Base-by-base conservation (phyloP, 805 yeast genomes). In the Isabelozyma gotoi region DNA sequence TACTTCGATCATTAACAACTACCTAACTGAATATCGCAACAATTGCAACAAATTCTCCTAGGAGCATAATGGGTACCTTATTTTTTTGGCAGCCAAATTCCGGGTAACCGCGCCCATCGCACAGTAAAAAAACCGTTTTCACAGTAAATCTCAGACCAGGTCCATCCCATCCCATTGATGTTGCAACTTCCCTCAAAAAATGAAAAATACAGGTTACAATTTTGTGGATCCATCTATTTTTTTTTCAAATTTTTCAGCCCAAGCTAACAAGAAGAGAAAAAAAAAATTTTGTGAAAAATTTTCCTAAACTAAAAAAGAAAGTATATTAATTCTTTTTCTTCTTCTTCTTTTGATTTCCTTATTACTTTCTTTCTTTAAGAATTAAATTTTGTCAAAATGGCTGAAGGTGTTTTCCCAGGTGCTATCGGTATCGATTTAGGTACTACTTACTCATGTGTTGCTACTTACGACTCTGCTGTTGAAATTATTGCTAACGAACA, bases 351-450 rank as follows among this genome's bases (percentile, higher is more conserved):
- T 19, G 14, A 20, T 20, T 43, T 35, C 43, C 19, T 6, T 12
- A 41, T 36, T 16, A 32, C n/a, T 35, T 20, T 34, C 20, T 21
- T 55, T 51, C 20, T 35, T 19, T n/a, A 35, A 35, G 38, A 35
- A 35, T 18, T 36, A 7, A 14, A 36, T 19, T 14, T 19, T 39
- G 24, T n/a, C 24, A 77, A 74, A 74, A 85, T 85, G 91, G 88
- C 91, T 85, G 97, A 90, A 82, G 96, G 96, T 85, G 94, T 90
- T 80, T 90, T 87, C 85, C 94, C 91, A 84, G 97, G 97, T 86
- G 76, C 76, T 68, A 71, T 71, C 62, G 77, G 77, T 70, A 71
- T 71, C 69, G 77, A 71, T 69, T 71, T 71, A 69, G 77, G 77
- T 71, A 71, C 77, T 45, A 71, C 77, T 52, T 71, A 71, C 68